Base-by-base conservation (phyloP, 805 yeast genomes). In the Nakazawaea wyomingensis region DNA sequence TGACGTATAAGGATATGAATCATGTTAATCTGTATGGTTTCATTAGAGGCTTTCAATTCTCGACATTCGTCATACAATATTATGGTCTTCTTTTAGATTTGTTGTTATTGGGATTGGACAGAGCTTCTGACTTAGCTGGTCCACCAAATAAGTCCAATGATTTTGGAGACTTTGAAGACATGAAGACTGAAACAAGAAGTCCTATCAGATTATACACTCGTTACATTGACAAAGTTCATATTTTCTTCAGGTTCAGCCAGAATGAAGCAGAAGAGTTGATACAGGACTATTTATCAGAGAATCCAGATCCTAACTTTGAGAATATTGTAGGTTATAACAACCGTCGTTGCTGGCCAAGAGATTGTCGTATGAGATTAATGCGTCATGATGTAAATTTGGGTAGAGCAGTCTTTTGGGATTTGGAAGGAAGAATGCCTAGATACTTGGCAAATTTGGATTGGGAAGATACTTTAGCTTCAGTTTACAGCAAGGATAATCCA, bases 321-420 rank as follows among this genome's bases (percentile, higher is more conserved):
- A 85, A 82, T 52, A 80, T 82, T 5, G 78, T 85, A 28, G 95
- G 95, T 0, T 91, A 89, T 60, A 85, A 85, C 54, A 91, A 88
- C 52, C 84, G 85, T 52, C 80, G 80, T 39, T 89, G 97, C 57
- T 93, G 99, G 99, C 96, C 99, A 3, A 68, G 85, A 35, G 98
- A 93, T 57, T 68, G 82, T 17, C 75, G 97, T 46, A 93, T 93
- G 98, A 76, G 88, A 50, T 64, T 93, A 39, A 81, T 90, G 80
- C 72, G 96, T 34, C 83, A 81, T 46, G 99, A 93, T 64, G 97
- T 91, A 4, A 85, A 88, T 51, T 68, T 93, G 5, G 99, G 98
- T 2, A 69, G 93, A 44, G 97, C 98, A 1, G 84, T 82, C 0
- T 87, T 84, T 57, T 88, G 96, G 96, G 97, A 93, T 59, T 64